A percentile compares a stretch with the other conserved stretches of the same genome.
phyloP scores from a whole-genome alignment of 176 grass and related monocot species.

The Aegilops bicornis region DNA sequence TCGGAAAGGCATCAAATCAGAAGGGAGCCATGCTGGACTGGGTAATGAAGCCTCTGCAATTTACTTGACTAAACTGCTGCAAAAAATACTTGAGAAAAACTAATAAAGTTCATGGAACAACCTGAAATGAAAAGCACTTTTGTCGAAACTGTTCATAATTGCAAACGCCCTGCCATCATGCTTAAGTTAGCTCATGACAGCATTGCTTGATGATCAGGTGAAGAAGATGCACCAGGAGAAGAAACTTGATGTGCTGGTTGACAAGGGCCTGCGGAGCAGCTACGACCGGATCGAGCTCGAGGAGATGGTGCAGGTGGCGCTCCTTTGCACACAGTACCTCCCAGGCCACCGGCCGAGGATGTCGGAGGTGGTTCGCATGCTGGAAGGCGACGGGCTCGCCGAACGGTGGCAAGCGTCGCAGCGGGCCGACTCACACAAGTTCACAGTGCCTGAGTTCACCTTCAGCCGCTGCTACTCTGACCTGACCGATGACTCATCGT shows the following conservation, averaged over 20 bases:
- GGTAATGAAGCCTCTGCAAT: slow-evolving; percentile 45
- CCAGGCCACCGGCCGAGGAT: slow-evolving; percentile 80
- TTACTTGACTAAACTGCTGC: not conserved
- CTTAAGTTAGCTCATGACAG: not conserved
- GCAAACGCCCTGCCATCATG: not conserved
- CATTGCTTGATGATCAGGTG: slow-evolving; percentile 52
- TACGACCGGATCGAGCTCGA: slow-evolving; percentile 85
- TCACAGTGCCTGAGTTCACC: slow-evolving; percentile 68
- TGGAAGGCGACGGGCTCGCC: slow-evolving; percentile 87
- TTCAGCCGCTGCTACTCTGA: slow-evolving; percentile 85
- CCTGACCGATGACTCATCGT: slow-evolving; percentile 79
- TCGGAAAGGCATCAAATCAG: slow-evolving; percentile 85
- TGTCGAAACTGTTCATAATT: not conserved
- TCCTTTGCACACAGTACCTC: slow-evolving; percentile 92
- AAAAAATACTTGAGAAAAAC: not conserved
- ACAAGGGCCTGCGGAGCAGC: slow-evolving; percentile 54
- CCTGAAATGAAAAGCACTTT: not conserved
- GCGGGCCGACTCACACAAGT: slow-evolving; percentile 55
- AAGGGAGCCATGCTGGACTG: slow-evolving; percentile 97
- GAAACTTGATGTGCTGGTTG: slow-evolving; percentile 77
- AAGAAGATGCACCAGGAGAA: slow-evolving; percentile 99
- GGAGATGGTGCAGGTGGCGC: slow-evolving; percentile 91
- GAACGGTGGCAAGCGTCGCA: slow-evolving; percentile 95
- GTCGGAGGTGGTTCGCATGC: slow-evolving; percentile 92
- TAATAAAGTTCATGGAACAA: not conserved